phyloP scores from a whole-genome alignment of 495 filamentous ascomycete genomes.

The Gamarada debralockiae region DNA sequence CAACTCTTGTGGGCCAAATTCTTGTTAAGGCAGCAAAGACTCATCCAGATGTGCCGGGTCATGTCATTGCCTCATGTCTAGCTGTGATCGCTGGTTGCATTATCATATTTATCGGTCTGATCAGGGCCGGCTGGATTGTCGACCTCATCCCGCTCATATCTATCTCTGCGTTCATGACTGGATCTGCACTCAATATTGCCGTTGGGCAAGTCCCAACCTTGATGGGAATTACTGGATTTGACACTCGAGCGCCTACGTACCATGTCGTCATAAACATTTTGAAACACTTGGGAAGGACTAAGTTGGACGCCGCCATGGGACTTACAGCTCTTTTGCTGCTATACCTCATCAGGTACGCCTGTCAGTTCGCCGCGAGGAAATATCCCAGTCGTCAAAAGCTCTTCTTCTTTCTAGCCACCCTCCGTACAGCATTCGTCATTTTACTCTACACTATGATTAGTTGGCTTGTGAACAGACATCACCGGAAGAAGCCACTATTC shows the following conservation, averaged over 20 bases:
- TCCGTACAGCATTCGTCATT: conserved; percentile 88
- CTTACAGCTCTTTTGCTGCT: conserved; percentile 78
- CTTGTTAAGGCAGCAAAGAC: conserved; percentile 53
- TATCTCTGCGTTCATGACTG: conserved; percentile 97
- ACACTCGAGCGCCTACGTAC: conserved; percentile 77
- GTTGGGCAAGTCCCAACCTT: conserved; percentile 81
- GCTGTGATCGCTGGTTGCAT: conserved; percentile 80
- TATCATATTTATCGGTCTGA: conserved; percentile 74
- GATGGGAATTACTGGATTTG: conserved; percentile 72
- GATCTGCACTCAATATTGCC: conserved; percentile 88
- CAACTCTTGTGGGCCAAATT: conserved; percentile 80
- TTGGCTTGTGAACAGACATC: conserved; percentile 69
- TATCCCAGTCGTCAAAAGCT: conserved; percentile 66
- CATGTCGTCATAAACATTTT: conserved; percentile 82
- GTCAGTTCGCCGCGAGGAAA: conserved; percentile 63
- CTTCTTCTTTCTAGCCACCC: conserved; percentile 85
- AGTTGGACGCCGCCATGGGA: conserved; percentile 84
- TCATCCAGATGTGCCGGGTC: conserved; percentile 52
- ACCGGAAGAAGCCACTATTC: conserved; percentile 52
- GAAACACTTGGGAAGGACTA: conserved; percentile 63
- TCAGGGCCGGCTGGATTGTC: conserved; percentile 85
- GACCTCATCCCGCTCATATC: conserved; percentile 91
- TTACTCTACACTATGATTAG: conserved; percentile 91
- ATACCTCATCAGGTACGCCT: conserved; percentile 72
- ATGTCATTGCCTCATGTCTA: conserved; percentile 73